phyloP scores from a whole-genome alignment of 2,329 filamentous ascomycete species.

The Nemania bipapillata region DNA sequence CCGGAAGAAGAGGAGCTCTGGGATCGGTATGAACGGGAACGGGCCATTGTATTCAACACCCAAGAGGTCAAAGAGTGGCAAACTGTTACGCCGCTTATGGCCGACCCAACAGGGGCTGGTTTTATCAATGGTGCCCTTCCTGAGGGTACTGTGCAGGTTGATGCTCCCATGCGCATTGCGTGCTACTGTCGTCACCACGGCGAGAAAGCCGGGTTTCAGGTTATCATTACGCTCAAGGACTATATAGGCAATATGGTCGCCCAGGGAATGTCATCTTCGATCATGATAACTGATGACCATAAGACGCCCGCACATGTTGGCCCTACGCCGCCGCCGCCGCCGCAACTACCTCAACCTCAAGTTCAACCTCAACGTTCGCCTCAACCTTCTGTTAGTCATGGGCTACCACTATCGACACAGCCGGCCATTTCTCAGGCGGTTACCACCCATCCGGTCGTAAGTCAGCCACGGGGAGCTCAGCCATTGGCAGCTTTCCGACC shows the following conservation, averaged over 20 bases:
- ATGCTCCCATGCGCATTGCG: constrained; percentile 92
- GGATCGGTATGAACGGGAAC: constrained; percentile 79
- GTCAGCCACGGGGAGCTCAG: constrained; percentile 24
- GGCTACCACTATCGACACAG: constrained; percentile 23
- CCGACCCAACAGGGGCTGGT: constrained; percentile 58
- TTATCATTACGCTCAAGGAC: constrained; percentile 95
- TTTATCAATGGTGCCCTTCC: constrained; percentile 59
- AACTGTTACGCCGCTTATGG: constrained; percentile 65
- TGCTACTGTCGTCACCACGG: constrained; percentile 96
- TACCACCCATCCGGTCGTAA: constrained; percentile 15
- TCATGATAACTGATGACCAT: constrained; percentile 98
- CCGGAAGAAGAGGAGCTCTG: constrained; percentile 91
- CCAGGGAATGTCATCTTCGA: constrained; percentile 85
- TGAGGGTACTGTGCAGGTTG: constrained; percentile 77
- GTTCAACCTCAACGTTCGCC: constrained; percentile 38
- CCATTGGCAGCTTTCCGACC: constrained; percentile 43
- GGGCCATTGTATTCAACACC: constrained; percentile 92
- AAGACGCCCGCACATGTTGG: constrained; percentile 68
- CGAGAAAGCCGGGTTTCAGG: constrained; percentile 89
- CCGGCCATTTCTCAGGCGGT: constrained; percentile 24
- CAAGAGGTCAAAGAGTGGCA: constrained; percentile 88
- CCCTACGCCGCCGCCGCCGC: constrained; percentile 24
- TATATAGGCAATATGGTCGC: constrained; percentile 78
- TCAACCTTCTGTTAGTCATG: constrained; percentile 25
- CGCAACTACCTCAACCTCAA: constrained; percentile 31